Percentiles rank a stretch among this genome's conserved stretches.
Evolutionary conservation across 2,329 filamentous ascomycete species (phyloP).

Genomic region (Helotiales sp.): DNA sequence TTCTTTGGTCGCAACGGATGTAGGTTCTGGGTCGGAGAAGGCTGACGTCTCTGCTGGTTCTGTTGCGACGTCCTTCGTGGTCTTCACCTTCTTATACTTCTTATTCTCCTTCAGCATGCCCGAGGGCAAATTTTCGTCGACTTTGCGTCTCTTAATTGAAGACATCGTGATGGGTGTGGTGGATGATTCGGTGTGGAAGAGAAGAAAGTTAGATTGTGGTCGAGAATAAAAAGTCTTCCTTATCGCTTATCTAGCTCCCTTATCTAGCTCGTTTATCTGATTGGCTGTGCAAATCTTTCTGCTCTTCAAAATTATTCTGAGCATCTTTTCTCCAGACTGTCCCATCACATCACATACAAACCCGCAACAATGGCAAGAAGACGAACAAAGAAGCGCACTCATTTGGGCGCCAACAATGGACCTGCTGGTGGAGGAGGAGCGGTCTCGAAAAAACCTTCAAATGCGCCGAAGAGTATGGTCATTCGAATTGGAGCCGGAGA

Average conservation of each 20-base stretch:
- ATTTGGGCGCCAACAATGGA: constrained; percentile 66
- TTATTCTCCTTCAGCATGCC: constrained; percentile 30
- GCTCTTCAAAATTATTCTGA: constrained; percentile 35
- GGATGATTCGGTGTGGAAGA: not conserved
- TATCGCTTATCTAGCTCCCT: constrained; percentile 42
- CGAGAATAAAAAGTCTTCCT: constrained; percentile 24
- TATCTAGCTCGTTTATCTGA: constrained; percentile 30
- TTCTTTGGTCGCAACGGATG: constrained; percentile 30
- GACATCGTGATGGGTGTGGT: constrained; percentile 35
- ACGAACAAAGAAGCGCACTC: constrained; percentile 88
- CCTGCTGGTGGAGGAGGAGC: constrained; percentile 56
- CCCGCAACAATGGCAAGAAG: constrained; percentile 71
- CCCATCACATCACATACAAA: constrained; percentile 29
- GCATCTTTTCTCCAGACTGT: constrained; percentile 25
- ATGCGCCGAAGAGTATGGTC: constrained; percentile 94
- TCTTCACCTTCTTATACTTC: constrained; percentile 11
- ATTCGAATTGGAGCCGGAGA: constrained; percentile 95
- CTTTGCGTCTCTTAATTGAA: constrained; percentile 43
- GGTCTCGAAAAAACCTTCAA: constrained; percentile 62
- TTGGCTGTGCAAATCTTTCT: constrained; percentile 37
- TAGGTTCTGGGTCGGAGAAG: constrained; percentile 26
- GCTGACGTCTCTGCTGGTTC: constrained; percentile 21
- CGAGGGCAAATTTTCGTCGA: constrained; percentile 33
- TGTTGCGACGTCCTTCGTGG: constrained; percentile 16
- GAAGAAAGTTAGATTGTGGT: not conserved